Conservation (phyloP, 2,329 filamentous ascomycete species). For the Zymoseptoria passerinii region DNA sequence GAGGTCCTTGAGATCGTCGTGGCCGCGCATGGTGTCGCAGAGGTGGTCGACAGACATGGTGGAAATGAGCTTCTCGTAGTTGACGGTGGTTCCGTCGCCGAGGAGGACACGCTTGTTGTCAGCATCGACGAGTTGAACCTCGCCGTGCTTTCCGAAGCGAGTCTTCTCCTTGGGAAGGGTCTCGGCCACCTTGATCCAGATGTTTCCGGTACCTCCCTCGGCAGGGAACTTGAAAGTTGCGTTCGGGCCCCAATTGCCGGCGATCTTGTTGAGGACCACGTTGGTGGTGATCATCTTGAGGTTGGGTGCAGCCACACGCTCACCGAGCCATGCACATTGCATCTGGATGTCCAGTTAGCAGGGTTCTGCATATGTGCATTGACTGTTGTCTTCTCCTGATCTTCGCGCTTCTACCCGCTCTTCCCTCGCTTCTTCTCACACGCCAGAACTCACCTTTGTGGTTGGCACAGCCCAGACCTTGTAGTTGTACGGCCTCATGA, state of each 20-base stretch:
- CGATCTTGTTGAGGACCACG: constrained; percentile 90
- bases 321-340: constrained; percentile 97
- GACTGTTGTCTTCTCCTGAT: neutral
- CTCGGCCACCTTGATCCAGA: constrained; percentile 95
- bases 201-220: constrained; percentile 89
- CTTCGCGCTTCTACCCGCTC: neutral
- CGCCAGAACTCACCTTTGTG: constrained; percentile 61
- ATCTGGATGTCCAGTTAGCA: constrained; percentile 52
- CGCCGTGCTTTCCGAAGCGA: constrained; percentile 74
- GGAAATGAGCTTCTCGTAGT: constrained; percentile 85
- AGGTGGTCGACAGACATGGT: constrained; percentile 94
- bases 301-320: constrained; percentile 94
- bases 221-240: constrained; percentile 98
- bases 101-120: constrained; percentile 75
- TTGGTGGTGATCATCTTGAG: constrained; percentile 91
- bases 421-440: neutral
- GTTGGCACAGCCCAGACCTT: constrained; percentile 99
- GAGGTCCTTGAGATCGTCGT: constrained; percentile 71
- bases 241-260: constrained; percentile 96
- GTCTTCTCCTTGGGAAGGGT: constrained; percentile 89
- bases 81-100: constrained; percentile 75
- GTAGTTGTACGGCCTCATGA: constrained; percentile 99
- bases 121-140: constrained; percentile 80
- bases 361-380: neutral
- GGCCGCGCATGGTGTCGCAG: constrained; percentile 68